Evolutionary conservation across 1,139 yeast genomes (phyloP).

Genomic region (Pichia sp.): DNA sequence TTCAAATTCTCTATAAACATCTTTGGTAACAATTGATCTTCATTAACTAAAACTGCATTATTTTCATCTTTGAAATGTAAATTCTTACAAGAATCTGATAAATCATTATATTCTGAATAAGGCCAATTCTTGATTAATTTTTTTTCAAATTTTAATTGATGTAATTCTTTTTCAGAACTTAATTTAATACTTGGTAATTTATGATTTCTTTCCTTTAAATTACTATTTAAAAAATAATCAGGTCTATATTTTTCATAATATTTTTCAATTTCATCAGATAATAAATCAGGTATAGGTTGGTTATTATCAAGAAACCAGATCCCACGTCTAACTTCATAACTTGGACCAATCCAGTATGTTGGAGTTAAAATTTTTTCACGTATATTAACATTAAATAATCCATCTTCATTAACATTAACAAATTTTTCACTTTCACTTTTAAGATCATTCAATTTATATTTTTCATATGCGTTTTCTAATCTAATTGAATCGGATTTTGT

Average conservation of each 20-base stretch:
- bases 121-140: constrained; percentile 22
- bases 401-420: constrained; percentile 75
- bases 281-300: constrained; percentile 45
- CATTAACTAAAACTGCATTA: constrained; percentile 33
- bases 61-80: constrained; percentile 33
- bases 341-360: constrained; percentile 86
- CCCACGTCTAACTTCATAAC: constrained; percentile 78
- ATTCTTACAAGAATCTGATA: constrained; percentile 25
- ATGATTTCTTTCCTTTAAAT: constrained; percentile 1
- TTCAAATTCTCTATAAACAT: constrained; percentile 20
- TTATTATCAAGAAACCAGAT: constrained; percentile 68
- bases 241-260: constrained; percentile 38
- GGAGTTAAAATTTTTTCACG: constrained; percentile 51
- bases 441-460: too few species aligned
- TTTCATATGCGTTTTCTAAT: constrained; percentile 47
- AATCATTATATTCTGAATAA: constrained; percentile 19
- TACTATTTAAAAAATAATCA: constrained; percentile 10
- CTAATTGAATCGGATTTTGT: constrained; percentile 54
- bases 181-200: constrained; percentile 13
- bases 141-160: constrained; percentile 15
- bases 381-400: constrained; percentile 66
- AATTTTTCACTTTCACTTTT: background rate
- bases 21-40: constrained; percentile 23
- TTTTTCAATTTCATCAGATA: constrained; percentile 56
- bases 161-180: constrained; percentile 21